These are phyloP conservation scores for Pyrenula aspistea DNA, from an alignment of 495 filamentous ascomycete species.

Conservation along the genomic window DNA sequence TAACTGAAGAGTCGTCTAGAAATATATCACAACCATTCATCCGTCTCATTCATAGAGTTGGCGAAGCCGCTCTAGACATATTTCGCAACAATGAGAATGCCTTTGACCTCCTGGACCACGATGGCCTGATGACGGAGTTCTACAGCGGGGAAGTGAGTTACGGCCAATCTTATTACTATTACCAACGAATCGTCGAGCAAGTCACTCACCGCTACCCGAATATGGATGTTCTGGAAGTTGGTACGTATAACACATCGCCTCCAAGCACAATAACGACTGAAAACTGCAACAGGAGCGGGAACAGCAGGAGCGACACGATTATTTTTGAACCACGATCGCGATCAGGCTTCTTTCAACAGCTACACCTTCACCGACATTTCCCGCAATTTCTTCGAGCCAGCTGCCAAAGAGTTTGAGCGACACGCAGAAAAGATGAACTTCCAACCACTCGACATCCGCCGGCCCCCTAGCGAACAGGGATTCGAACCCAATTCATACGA, in stretches of 20 bases:
- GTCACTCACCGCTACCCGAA: conserved; percentile 24
- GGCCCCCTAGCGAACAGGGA: conserved; percentile 27
- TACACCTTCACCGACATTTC: conserved; percentile 45
- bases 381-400: conserved; percentile 34
- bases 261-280: background rate
- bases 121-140: conserved; percentile 12
- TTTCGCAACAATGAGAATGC: background rate
- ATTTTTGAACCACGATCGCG: conserved; percentile 8
- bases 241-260: background rate
- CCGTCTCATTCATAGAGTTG: background rate
- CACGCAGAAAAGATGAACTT: conserved; percentile 25
- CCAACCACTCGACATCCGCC: conserved; percentile 29
- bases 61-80: background rate
- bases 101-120: background rate
- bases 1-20: background rate
- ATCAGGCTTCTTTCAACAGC: background rate
- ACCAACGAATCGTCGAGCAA: conserved; percentile 9
- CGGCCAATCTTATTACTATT: conserved; percentile 9
- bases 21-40: background rate
- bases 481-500: conserved; percentile 31
- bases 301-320: conserved; percentile 37
- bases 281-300: conserved; percentile 16
- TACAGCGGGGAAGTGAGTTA: conserved; percentile 13
- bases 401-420: conserved; percentile 21
- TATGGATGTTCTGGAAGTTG: conserved; percentile 36